Conservation (phyloP, 306 rosid species). For the Bauhinia variegata region DNA sequence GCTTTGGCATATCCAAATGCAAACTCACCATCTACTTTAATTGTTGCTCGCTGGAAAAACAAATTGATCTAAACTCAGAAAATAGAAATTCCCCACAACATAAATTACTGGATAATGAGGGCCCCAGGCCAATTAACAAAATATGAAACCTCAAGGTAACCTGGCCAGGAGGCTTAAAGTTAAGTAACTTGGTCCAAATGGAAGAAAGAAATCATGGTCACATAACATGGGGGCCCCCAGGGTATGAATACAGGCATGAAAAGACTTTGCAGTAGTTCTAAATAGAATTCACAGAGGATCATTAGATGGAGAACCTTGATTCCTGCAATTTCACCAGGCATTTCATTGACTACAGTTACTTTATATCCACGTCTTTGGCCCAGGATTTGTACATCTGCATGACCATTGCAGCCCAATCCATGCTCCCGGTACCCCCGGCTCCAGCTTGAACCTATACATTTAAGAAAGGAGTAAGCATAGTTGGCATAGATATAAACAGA, state of each 20-base stretch:
- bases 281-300: constrained; percentile 29
- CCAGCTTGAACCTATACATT: constrained; percentile 88
- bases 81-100: constrained; percentile 17
- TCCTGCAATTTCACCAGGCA: constrained; percentile 97
- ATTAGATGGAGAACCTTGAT: constrained; percentile 86
- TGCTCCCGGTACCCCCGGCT: constrained; percentile 98
- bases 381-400: constrained; percentile 94
- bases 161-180: constrained; percentile 22
- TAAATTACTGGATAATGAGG: constrained; percentile 29
- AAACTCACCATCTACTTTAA: constrained; percentile 88
- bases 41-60: constrained; percentile 83
- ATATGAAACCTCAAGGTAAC: constrained; percentile 9
- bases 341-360: constrained; percentile 81
- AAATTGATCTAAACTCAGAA: constrained; percentile 39
- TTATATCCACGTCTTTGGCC: constrained; percentile 77
- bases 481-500: constrained; percentile 11
- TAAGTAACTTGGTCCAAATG: constrained; percentile 14
- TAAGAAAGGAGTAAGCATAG: constrained; percentile 29
- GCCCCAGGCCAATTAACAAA: constrained; percentile 10
- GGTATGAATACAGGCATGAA: constrained; percentile 24
- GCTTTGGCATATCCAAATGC: constrained; percentile 99
- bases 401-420: constrained; percentile 98
- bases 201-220: constrained; percentile 6
- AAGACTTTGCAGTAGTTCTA: not conserved
- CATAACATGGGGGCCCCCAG: constrained; percentile 4